Base-by-base conservation (phyloP, 106 monocot species). In the Amphibolis antarctica region DNA sequence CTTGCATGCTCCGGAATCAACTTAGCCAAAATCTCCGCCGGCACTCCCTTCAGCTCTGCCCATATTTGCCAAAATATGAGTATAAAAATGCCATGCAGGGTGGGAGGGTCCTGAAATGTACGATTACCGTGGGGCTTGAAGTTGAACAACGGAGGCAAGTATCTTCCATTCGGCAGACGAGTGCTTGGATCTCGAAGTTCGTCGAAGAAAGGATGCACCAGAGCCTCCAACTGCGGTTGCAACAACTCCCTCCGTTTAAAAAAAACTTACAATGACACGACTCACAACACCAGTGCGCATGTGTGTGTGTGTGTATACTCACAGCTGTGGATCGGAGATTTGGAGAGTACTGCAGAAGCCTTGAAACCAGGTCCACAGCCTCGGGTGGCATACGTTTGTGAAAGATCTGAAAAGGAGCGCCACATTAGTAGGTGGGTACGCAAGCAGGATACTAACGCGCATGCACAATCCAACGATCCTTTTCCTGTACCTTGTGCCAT, bases 351-450 rank as follows among this genome's bases (percentile, higher is more conserved):
- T 74, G 74, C 18, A 74, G 67, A 42, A 74, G 67, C 46, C 74
- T 63, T 1, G 74, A 74, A 4, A 67, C 67, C 13, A 74, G 43
- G 67, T 74, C 74, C 18, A 68, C 67, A 43, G 74, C 74, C 28
- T 74, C 74, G 19, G 74, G 74, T 25, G 74, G 74, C 74, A 74
- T 74, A 11, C 67, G 66, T 24, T 74, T 74, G 61, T 74, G 74
- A 31, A 74, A 74, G 29, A 74, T 61, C 74, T 74, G 53, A 18
- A 19, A 11, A 59, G n/a, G 9, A 49, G 31, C 1, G 23, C 60
- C 30, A 49, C n/a, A n/a, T n/a, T n/a, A n/a, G n/a, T n/a, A n/a
- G n/a, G n/a, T n/a, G n/a, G n/a, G n/a, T n/a, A n/a, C n/a, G n/a
- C n/a, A n/a, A n/a, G n/a, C n/a, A n/a, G n/a, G n/a, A n/a, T n/a